phyloP scores from a whole-genome alignment of 805 yeast genomes.

The Sugiyamaella valdiviana region DNA sequence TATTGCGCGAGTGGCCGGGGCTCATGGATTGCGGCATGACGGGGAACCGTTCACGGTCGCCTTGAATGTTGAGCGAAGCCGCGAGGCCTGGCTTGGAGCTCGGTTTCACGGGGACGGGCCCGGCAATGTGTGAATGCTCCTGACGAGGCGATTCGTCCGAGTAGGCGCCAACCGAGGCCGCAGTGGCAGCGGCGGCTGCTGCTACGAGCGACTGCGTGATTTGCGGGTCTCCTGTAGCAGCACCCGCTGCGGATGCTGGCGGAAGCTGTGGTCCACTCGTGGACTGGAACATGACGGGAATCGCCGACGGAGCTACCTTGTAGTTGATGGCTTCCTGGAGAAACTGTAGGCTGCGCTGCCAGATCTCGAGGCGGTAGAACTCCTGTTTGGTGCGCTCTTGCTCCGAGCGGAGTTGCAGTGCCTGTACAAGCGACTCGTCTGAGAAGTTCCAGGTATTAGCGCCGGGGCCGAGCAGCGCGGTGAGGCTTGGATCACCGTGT shows the following conservation, averaged over 20 bases:
- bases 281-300: conserved; percentile 49
- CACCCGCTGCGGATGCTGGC: conserved; percentile 6
- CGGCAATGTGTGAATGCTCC: not conserved
- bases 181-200: conserved; percentile 16
- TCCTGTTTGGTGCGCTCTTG: conserved; percentile 83
- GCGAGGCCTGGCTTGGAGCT: conserved; percentile 10
- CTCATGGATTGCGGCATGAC: too few relatives aligned
- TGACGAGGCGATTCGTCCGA: conserved; percentile 6
- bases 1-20: conserved; percentile 21
- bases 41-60: conserved; percentile 17
- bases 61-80: conserved; percentile 6
- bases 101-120: conserved; percentile 3
- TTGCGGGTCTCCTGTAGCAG: not conserved
- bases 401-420: conserved; percentile 55
- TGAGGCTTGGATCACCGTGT: conserved; percentile 10
- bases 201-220: conserved; percentile 1
- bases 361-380: conserved; percentile 57
- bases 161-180: conserved; percentile 15
- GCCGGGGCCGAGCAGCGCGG: conserved; percentile 46
- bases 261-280: conserved; percentile 9
- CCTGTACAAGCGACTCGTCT: conserved; percentile 51
- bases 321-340: conserved; percentile 53
- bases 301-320: conserved; percentile 57
- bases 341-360: conserved; percentile 54
- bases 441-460: conserved; percentile 49